A percentile compares a stretch with the other conserved stretches of the same genome.
These are phyloP conservation scores for Mycena indigotica DNA, from an alignment of 768 basidiomycete species.

Conservation along the genomic window DNA sequence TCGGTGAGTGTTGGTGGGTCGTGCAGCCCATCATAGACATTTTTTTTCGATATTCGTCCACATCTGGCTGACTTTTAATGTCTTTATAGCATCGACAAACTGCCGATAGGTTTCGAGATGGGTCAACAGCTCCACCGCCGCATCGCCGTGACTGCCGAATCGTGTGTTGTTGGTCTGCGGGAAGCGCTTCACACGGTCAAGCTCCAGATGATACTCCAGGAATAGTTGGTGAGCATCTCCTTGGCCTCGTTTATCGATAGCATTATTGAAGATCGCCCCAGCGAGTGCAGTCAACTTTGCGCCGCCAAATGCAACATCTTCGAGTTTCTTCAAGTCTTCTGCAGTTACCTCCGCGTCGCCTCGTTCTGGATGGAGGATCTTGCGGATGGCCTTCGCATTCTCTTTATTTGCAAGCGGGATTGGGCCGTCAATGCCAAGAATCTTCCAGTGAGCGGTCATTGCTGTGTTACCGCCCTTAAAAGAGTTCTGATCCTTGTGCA, in stretches of 20 bases:
- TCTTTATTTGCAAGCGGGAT: slow-evolving; percentile 6
- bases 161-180: slow-evolving; percentile 11
- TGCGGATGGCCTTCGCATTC: not conserved
- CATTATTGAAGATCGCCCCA: slow-evolving; percentile 8
- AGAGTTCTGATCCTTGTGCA: slow-evolving; percentile 24
- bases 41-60: slow-evolving; percentile 10
- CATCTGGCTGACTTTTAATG: not conserved
- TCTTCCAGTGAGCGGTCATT: slow-evolving; percentile 16
- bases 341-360: not conserved
- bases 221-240: slow-evolving; percentile 4
- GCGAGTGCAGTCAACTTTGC: slow-evolving; percentile 3
- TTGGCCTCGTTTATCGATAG: slow-evolving; percentile 7
- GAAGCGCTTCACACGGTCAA: not conserved
- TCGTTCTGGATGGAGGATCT: not conserved
- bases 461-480: slow-evolving; percentile 23
- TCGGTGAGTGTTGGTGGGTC: slow-evolving; percentile 26
- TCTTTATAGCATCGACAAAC: not conserved
- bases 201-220: not conserved
- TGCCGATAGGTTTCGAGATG: not conserved
- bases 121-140: slow-evolving; percentile 5
- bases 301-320: not conserved
- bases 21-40: slow-evolving; percentile 22
- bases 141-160: slow-evolving; percentile 10
- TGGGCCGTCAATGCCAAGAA: not conserved
- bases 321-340: not conserved